Evolutionary conservation across 2,329 filamentous ascomycete genomes (phyloP).

Genomic region (Fusarium cicatricum): DNA sequence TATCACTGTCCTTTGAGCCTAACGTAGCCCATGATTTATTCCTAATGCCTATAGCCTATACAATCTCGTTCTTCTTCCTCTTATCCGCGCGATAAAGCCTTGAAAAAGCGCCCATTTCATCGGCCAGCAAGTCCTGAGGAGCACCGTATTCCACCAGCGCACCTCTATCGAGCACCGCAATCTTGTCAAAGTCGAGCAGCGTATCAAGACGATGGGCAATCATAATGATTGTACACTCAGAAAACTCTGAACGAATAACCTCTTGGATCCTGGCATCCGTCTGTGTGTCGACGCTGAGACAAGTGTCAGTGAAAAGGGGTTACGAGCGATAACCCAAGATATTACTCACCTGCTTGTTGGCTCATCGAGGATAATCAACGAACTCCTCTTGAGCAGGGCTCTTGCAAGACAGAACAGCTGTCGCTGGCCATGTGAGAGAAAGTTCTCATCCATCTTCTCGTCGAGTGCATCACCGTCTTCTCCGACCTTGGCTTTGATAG

Average conservation of each 20-base stretch:
- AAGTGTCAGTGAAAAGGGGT: conserved; percentile 4
- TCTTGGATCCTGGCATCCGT: conserved; percentile 44
- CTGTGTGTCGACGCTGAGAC: conserved; percentile 40
- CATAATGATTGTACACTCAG: conserved; percentile 45
- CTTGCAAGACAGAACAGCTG: conserved; percentile 47
- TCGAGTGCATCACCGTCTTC: conserved; percentile 43
- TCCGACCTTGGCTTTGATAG: conserved; percentile 51
- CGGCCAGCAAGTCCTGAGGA: conserved; percentile 35
- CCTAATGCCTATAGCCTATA: not conserved
- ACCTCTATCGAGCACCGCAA: conserved; percentile 45
- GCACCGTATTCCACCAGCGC: conserved; percentile 42
- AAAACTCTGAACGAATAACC: conserved; percentile 44
- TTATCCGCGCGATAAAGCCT: conserved; percentile 39
- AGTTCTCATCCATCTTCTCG: conserved; percentile 48
- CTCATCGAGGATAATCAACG: conserved; percentile 48
- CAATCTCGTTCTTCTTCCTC: conserved; percentile 11
- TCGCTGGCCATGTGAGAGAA: conserved; percentile 46
- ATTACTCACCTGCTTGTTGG: conserved; percentile 48
- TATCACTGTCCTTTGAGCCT: not conserved
- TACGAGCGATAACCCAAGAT: not conserved
- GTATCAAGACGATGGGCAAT: conserved; percentile 47
- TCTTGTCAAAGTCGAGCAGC: conserved; percentile 46
- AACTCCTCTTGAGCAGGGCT: conserved; percentile 41
- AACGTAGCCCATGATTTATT: not conserved
- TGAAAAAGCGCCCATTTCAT: conserved; percentile 34